Evolutionary conservation across 169 alveolate species (phyloP), one percentile per base, ranked within the genome.

Genomic region (Plasmodium sp.): DNA sequence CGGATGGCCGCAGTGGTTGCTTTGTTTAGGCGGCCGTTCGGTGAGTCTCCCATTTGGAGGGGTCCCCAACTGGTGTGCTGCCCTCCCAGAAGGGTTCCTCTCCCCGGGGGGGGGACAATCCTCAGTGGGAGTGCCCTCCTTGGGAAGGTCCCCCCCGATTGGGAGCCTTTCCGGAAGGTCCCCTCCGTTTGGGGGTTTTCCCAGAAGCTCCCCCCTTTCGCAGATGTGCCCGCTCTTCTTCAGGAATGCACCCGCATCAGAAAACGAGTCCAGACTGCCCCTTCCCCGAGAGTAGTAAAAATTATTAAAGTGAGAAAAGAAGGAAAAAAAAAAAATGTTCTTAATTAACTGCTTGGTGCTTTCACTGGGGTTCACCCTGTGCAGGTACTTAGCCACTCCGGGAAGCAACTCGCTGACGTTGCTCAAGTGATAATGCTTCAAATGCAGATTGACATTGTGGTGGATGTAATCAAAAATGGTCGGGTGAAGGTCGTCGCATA

Each of bases 401-500:
- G 7, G 58, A n/a, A 86, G 45, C 27, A 86, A 48, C 71, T 75
- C 74, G 58, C 67, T 72, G 5, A 79, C 48, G 67, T 86, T 86
- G 56, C 81, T 74, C 34, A 86, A 86, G 18, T 48, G 56, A 45
- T 86, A 86, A 12, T 75, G 22, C 33, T 43, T 86, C 39, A 86
- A 71, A 33, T 86, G 85, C 12, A 75, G 16, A 10, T 22, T 86
- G 43, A 22, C 31, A 77, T 86, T 86, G 71, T 86, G 67, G 43
- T 86, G 93, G 18, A 86, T 86, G 62, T 75, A 86, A 54, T 86
- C 74, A 75, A 86, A 86, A 12, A 86, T 86, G 18, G 39, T 86
- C 33, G 81, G 34, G 31, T 48, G 67, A 77, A 74, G 81, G 36
- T 86, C 67, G n/a, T 77, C 48, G 71, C 81, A 86, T 31, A 86